These are phyloP conservation scores for Diaporthe sp. DNA, from an alignment of 2,329 filamentous ascomycete species.

Conservation along the genomic window DNA sequence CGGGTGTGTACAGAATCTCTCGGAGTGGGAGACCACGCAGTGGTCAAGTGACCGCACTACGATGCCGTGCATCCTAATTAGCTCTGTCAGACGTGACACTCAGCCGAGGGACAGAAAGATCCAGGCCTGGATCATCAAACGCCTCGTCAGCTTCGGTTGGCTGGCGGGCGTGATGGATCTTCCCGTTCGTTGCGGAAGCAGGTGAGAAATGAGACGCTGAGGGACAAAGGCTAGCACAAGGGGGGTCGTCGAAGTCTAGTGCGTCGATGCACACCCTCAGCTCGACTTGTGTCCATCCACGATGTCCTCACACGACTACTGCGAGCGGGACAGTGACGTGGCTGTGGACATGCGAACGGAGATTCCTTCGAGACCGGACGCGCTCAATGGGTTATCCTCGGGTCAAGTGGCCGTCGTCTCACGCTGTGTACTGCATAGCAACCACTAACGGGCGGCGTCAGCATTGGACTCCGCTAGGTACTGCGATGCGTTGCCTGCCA, in stretches of 20 bases:
- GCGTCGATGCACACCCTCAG: constrained; percentile 7
- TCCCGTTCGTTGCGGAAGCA: background rate
- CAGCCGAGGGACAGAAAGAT: background rate
- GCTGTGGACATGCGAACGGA: background rate
- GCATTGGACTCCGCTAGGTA: background rate
- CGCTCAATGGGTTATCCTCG: background rate
- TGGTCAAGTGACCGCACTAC: constrained; percentile 28
- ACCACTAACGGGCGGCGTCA: background rate
- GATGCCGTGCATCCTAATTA: background rate
- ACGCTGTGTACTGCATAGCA: background rate
- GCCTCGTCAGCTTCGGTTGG: constrained; percentile 1
- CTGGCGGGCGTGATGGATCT: background rate
- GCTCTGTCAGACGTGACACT: constrained; percentile 7
- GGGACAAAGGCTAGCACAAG: constrained; percentile 6
- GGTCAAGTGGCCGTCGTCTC: constrained; percentile 20
- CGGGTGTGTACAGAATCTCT: background rate
- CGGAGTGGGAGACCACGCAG: background rate
- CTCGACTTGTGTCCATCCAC: background rate
- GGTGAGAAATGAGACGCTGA: constrained; percentile 20
- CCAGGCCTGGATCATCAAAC: background rate
- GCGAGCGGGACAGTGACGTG: constrained; percentile 5
- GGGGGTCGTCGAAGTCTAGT: background rate
- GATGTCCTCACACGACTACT: background rate
- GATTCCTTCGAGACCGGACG: background rate
- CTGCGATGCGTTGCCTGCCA: no score